phyloP scores from a whole-genome alignment of 169 alveolate species.

The Theileria annulata region DNA sequence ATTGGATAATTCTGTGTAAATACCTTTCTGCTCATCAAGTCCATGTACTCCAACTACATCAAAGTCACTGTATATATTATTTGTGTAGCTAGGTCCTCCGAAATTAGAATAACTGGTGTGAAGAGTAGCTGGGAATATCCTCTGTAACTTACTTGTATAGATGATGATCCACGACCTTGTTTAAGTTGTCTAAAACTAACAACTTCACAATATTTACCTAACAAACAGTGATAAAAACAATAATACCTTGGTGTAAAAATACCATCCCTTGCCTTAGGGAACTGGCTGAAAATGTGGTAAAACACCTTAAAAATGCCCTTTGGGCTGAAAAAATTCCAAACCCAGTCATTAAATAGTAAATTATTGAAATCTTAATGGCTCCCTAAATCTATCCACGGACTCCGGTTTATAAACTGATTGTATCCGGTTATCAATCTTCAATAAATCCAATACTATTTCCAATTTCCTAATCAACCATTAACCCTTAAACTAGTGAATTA shows the following conservation, averaged over 20 bases:
- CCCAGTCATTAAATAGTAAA: background rate
- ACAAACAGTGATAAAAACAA: background rate
- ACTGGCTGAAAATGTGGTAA: conserved; percentile 46
- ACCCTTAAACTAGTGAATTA: background rate
- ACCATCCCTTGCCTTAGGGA: conserved; percentile 60
- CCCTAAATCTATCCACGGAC: conserved; percentile 52
- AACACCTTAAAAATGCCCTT: conserved; percentile 21
- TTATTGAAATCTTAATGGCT: conserved; percentile 39
- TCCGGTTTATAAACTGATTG: conserved; percentile 53
- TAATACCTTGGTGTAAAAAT: conserved; percentile 51
- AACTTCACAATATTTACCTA: conserved; percentile 64
- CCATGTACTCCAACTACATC: conserved; percentile 44
- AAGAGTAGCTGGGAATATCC: background rate
- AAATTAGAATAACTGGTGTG: background rate
- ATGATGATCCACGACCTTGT: conserved; percentile 65
- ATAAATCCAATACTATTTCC: conserved; percentile 44
- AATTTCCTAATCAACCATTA: conserved; percentile 20
- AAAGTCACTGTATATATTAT: no score
- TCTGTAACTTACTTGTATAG: conserved; percentile 23
- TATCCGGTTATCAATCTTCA: conserved; percentile 45
- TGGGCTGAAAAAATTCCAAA: background rate
- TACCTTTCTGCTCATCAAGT: conserved; percentile 45
- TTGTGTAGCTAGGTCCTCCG: no score
- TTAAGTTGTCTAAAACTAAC: conserved; percentile 52
- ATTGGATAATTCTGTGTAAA: conserved; percentile 49